Evolutionary conservation across 768 basidiomycete species (phyloP).

Genomic region (Trametes sanguinea): DNA sequence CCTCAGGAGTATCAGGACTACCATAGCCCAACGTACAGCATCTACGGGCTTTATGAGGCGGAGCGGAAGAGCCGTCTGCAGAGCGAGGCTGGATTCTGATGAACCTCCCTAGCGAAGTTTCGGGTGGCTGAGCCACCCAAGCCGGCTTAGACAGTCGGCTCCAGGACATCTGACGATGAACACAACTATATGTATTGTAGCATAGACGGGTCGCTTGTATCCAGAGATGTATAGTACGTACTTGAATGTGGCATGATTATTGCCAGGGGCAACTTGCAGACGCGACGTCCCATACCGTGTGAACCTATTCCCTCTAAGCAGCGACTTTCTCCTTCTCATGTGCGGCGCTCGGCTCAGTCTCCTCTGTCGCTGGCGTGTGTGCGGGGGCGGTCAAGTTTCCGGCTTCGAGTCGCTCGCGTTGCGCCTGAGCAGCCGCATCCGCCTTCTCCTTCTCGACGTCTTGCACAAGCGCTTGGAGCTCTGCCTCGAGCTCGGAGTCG

Average conservation of each 20-base stretch:
- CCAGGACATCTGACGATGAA: not conserved
- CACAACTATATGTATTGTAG: not conserved
- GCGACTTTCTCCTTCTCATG: slow-evolving; percentile 6
- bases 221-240: slow-evolving; percentile 5
- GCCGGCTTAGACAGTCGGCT: not conserved
- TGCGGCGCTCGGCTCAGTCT: not conserved
- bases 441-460: slow-evolving; percentile 42
- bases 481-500: slow-evolving; percentile 62
- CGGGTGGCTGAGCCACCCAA: not conserved
- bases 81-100: slow-evolving; percentile 27
- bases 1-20: slow-evolving; percentile 66
- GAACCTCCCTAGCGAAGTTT: too few relatives aligned
- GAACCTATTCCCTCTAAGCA: not conserved
- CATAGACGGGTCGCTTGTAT: slow-evolving; percentile 13
- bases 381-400: slow-evolving; percentile 11
- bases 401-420: slow-evolving; percentile 11
- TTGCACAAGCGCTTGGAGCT: slow-evolving; percentile 58
- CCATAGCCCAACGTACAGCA: slow-evolving; percentile 80
- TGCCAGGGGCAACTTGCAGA: not conserved
- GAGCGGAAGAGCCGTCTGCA: slow-evolving; percentile 53
- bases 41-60: slow-evolving; percentile 71
- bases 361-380: slow-evolving; percentile 1
- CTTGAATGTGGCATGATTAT: not conserved
- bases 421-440: slow-evolving; percentile 14
- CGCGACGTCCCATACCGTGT: too few relatives aligned